phyloP scores from a whole-genome alignment of 2,329 filamentous ascomycete genomes.

The Rutstroemia sp. region DNA sequence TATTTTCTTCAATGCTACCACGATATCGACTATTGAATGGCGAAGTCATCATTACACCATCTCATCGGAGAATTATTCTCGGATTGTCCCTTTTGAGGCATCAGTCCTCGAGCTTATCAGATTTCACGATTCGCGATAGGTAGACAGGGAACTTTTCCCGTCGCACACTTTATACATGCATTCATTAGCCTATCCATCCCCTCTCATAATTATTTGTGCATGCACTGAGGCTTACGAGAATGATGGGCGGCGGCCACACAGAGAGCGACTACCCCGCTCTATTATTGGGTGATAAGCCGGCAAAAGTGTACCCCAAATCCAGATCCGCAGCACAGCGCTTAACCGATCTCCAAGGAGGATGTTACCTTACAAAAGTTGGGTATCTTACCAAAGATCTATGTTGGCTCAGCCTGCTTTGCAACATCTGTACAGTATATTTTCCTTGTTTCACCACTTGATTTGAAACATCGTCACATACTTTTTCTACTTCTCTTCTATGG shows the following conservation, averaged over 20 bases:
- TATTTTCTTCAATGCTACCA: no score
- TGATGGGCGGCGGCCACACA: no score
- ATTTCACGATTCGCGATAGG: no score
- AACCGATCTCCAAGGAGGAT: constrained; percentile 1
- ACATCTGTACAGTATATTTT: background rate
- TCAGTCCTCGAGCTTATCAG: no score
- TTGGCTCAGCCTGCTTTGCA: background rate
- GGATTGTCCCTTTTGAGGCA: no score
- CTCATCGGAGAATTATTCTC: no score
- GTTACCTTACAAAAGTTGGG: background rate
- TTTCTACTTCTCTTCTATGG: background rate
- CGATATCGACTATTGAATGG: no score
- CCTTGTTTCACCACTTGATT: no score
- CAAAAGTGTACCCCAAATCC: background rate
- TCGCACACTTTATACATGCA: background rate
- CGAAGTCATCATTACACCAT: no score
- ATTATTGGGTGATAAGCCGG: background rate
- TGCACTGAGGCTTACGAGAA: background rate
- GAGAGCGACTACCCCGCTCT: background rate
- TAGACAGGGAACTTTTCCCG: no score
- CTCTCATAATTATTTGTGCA: background rate
- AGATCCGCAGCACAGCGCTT: constrained; percentile 1
- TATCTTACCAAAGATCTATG: background rate
- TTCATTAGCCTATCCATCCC: background rate
- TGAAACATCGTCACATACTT: no score